These are phyloP conservation scores for Chlorencoelia australis DNA, from an alignment of 2,329 filamentous ascomycete species.

Conservation along the genomic window DNA sequence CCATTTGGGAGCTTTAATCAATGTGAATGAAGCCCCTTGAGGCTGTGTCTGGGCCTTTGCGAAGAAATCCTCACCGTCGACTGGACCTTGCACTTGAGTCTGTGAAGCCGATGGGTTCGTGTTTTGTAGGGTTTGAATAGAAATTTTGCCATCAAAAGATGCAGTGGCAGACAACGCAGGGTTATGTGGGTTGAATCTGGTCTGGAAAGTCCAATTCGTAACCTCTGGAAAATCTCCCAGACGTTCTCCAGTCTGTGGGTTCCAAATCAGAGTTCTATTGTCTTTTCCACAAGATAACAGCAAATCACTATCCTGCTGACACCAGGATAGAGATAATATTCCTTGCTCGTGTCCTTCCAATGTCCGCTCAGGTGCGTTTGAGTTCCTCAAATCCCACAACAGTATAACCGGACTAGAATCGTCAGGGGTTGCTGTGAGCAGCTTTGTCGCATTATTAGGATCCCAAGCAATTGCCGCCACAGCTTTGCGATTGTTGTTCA, in stretches of 20 bases:
- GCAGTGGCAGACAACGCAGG: slow-evolving; percentile 88
- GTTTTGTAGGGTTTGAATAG: slow-evolving; percentile 87
- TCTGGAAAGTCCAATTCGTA: slow-evolving; percentile 99
- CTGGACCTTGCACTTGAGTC: slow-evolving; percentile 51
- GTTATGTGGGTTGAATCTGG: slow-evolving; percentile 87
- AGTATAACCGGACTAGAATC: slow-evolving; percentile 82
- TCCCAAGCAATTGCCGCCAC: slow-evolving; percentile 97
- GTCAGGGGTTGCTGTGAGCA: slow-evolving; percentile 83
- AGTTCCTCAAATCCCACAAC: slow-evolving; percentile 92
- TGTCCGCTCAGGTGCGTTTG: slow-evolving; percentile 82
- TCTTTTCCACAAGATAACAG: slow-evolving; percentile 93
- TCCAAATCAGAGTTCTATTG: slow-evolving; percentile 92
- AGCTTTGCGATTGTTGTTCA: slow-evolving; percentile 88
- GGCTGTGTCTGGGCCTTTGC: slow-evolving; percentile 85
- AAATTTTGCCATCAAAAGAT: slow-evolving; percentile 94
- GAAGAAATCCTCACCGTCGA: slow-evolving; percentile 95
- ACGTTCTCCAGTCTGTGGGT: slow-evolving; percentile 78
- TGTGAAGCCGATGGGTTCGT: slow-evolving; percentile 71
- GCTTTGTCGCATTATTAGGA: slow-evolving; percentile 86
- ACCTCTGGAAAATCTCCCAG: slow-evolving; percentile 93
- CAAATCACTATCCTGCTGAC: slow-evolving; percentile 77
- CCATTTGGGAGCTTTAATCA: slow-evolving; percentile 83
- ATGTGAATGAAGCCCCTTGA: slow-evolving; percentile 79
- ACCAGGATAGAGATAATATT: slow-evolving; percentile 92
- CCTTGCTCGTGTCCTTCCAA: slow-evolving; percentile 91